A percentile compares a stretch with the other conserved stretches of the same genome.
phyloP scores from a whole-genome alignment of 805 yeast genomes.

The Wickerhamomyces bisporus region DNA sequence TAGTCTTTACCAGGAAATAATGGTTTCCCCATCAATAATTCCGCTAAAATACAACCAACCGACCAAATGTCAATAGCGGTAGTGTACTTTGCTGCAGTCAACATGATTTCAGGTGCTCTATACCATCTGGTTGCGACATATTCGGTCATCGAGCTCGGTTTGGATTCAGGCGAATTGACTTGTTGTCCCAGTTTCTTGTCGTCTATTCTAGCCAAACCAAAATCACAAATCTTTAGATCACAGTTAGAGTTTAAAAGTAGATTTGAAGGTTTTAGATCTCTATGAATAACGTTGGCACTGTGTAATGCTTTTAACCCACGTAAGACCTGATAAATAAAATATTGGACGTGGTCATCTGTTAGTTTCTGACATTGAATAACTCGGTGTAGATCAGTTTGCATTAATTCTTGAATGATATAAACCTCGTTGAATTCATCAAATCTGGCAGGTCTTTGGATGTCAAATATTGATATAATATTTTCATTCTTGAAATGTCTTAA shows the following conservation, averaged over 20 bases:
- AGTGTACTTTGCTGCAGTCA: slow-evolving; percentile 87
- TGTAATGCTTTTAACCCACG: slow-evolving; percentile 89
- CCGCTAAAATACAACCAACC: slow-evolving; percentile 93
- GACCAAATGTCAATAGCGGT: slow-evolving; percentile 97
- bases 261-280: slow-evolving; percentile 90
- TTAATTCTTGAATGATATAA: slow-evolving; percentile 79
- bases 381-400: slow-evolving; percentile 84
- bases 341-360: slow-evolving; percentile 90
- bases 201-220: slow-evolving; percentile 70
- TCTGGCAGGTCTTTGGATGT: slow-evolving; percentile 77
- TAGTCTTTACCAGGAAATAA: slow-evolving; percentile 93
- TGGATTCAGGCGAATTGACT: slow-evolving; percentile 55
- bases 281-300: slow-evolving; percentile 88
- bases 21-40: slow-evolving; percentile 80
- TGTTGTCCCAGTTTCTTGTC: slow-evolving; percentile 16
- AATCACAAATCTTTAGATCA: slow-evolving; percentile 90
- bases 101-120: slow-evolving; percentile 96
- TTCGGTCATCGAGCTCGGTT: slow-evolving; percentile 84
- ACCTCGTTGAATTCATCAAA: slow-evolving; percentile 81
- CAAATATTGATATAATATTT: slow-evolving; percentile 84
- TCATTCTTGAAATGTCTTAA: slow-evolving; percentile 90
- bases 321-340: slow-evolving; percentile 85
- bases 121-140: slow-evolving; percentile 98
- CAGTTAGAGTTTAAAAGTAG: slow-evolving; percentile 84
- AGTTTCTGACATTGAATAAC: slow-evolving; percentile 78